Evolutionary conservation across 2,329 filamentous ascomycete species (phyloP).

Genomic region (Xylaria polymorpha): DNA sequence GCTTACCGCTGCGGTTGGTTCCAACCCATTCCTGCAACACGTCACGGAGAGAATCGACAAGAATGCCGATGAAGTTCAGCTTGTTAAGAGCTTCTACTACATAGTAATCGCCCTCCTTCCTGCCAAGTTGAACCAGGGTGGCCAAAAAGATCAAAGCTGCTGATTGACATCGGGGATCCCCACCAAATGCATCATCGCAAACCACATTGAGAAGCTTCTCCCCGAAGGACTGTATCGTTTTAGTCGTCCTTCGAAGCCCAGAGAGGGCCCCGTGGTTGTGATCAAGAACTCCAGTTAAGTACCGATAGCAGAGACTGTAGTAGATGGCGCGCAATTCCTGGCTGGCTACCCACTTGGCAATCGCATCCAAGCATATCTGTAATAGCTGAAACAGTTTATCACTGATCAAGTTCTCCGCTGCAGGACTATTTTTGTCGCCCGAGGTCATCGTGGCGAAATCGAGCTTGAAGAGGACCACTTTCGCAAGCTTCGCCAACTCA

Average conservation of each 20-base stretch:
- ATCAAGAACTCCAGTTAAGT: constrained; percentile 76
- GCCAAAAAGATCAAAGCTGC: constrained; percentile 88
- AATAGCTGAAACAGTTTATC: constrained; percentile 94
- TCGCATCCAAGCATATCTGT: constrained; percentile 83
- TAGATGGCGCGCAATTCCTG: constrained; percentile 82
- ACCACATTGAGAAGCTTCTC: constrained; percentile 85
- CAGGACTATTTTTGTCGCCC: constrained; percentile 57
- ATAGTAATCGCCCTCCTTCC: constrained; percentile 75
- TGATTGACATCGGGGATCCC: constrained; percentile 83
- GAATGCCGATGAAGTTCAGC: constrained; percentile 89
- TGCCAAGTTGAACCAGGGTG: constrained; percentile 78
- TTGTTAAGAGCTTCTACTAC: constrained; percentile 83
- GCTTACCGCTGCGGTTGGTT: constrained; percentile 66
- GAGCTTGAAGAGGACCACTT: constrained; percentile 77
- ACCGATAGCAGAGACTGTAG: constrained; percentile 91
- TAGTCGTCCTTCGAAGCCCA: constrained; percentile 72
- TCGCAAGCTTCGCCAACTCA: constrained; percentile 81
- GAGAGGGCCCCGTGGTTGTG: constrained; percentile 60
- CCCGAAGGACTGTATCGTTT: constrained; percentile 75
- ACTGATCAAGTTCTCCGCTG: constrained; percentile 78
- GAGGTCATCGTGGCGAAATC: constrained; percentile 62
- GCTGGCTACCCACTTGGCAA: constrained; percentile 77
- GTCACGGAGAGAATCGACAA: constrained; percentile 86
- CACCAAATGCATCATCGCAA: constrained; percentile 92
- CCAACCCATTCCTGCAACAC: constrained; percentile 78